These are phyloP conservation scores for Sporothrix variecibatus DNA, from an alignment of 2,329 filamentous ascomycete species.

Conservation along the genomic window DNA sequence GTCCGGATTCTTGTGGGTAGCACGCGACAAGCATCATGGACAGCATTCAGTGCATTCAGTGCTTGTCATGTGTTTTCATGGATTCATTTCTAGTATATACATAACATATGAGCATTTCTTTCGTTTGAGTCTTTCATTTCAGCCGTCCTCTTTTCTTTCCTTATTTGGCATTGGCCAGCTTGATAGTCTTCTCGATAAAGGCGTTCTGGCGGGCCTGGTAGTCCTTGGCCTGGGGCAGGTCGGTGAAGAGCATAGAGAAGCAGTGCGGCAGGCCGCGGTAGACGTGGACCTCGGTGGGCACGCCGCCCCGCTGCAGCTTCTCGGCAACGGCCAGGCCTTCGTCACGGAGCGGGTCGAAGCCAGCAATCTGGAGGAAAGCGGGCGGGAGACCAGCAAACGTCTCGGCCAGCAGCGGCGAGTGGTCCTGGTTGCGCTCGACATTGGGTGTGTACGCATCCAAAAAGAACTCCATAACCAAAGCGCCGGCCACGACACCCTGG, in stretches of 20 bases:
- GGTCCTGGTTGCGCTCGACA: constrained; percentile 34
- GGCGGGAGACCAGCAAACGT: constrained; percentile 39
- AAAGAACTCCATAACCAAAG: constrained; percentile 40
- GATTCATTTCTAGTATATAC: background rate
- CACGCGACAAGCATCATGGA: background rate
- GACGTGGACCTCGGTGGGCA: constrained; percentile 38
- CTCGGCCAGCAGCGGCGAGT: constrained; percentile 41
- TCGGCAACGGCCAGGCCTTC: constrained; percentile 44
- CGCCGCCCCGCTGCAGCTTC: constrained; percentile 38
- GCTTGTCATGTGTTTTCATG: background rate
- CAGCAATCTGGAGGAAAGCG: constrained; percentile 40
- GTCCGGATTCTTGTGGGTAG: background rate
- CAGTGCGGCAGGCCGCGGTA: constrained; percentile 43
- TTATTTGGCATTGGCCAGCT: constrained; percentile 7
- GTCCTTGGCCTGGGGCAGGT: constrained; percentile 24
- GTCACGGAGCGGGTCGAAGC: constrained; percentile 42
- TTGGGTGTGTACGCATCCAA: constrained; percentile 39
- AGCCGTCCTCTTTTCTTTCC: background rate
- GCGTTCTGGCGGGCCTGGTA: constrained; percentile 21
- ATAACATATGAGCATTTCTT: background rate
- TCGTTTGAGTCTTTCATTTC: background rate
- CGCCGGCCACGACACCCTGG: constrained; percentile 38
- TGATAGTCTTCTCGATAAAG: constrained; percentile 22
- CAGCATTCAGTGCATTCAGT: background rate
- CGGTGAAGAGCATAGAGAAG: constrained; percentile 34